These are phyloP conservation scores for Coelastrella sp. DNA, from an alignment of 139 green algal genomes.

Conservation along the genomic window DNA sequence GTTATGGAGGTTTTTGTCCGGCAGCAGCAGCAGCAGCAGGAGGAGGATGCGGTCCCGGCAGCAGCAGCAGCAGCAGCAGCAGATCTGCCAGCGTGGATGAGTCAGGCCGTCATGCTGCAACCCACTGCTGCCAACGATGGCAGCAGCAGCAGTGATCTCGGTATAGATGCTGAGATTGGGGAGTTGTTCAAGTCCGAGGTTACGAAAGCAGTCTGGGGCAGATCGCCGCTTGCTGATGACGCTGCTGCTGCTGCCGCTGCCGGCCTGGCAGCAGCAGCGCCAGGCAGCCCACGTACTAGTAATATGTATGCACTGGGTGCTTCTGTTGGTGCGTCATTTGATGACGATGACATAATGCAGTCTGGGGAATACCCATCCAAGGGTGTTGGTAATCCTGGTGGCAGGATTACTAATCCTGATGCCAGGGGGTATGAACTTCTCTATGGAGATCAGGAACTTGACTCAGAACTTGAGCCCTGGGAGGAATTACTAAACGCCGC, in stretches of 20 bases:
- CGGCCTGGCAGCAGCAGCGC: constrained; percentile 4
- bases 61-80: constrained; percentile 30
- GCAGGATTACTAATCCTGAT: background rate
- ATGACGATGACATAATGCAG: constrained; percentile 8
- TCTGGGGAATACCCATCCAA: background rate
- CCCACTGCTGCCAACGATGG: background rate
- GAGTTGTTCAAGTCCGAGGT: constrained; percentile 25
- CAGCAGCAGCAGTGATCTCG: background rate
- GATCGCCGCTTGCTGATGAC: background rate
- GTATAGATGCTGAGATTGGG: constrained; percentile 1
- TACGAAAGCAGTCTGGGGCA: constrained; percentile 22
- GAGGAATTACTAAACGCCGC: constrained; percentile 4
- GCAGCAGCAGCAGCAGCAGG: constrained; percentile 29
- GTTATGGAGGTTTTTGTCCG: too few species aligned
- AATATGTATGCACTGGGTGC: background rate
- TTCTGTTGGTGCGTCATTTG: background rate
- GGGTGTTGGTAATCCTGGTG: background rate
- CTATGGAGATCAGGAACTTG: background rate
- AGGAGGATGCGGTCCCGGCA: constrained; percentile 9
- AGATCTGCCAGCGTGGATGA: background rate
- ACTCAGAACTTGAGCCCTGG: constrained; percentile 6
- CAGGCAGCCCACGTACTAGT: too few species aligned
- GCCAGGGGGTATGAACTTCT: background rate
- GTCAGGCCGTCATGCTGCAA: constrained; percentile 19
- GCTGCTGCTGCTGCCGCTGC: constrained; percentile 28